These are phyloP conservation scores for Saccharomycopsis microspora DNA, from an alignment of 805 yeast species.

Conservation along the genomic window DNA sequence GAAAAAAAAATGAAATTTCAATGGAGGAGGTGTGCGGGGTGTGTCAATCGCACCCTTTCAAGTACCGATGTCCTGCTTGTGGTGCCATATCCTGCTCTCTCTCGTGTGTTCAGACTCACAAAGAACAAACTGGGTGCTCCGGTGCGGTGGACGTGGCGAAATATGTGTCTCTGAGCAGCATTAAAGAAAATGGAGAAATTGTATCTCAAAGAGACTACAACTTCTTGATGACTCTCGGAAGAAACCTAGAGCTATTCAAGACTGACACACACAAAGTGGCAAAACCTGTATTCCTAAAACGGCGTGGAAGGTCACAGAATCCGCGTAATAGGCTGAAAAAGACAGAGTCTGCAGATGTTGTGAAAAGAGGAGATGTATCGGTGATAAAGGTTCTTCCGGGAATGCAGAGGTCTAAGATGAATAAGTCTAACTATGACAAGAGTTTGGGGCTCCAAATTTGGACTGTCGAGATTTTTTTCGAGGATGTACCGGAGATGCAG, in stretches of 20 bases:
- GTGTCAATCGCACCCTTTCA: slow-evolving; percentile 32
- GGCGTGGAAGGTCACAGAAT: not conserved
- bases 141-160: slow-evolving; percentile 54
- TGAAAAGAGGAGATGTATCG: slow-evolving; percentile 8
- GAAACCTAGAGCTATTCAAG: slow-evolving; percentile 50
- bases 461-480: slow-evolving; percentile 3
- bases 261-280: slow-evolving; percentile 27
- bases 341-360: not conserved
- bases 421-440: slow-evolving; percentile 14
- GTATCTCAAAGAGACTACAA: slow-evolving; percentile 75
- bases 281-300: slow-evolving; percentile 12
- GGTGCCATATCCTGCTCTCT: slow-evolving; percentile 53
- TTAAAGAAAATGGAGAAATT: slow-evolving; percentile 23
- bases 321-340: not conserved
- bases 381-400: slow-evolving; percentile 14
- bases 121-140: slow-evolving; percentile 46
- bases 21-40: slow-evolving; percentile 28
- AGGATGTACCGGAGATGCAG: too few species aligned
- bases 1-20: too few species aligned
- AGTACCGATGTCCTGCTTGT: slow-evolving; percentile 81
- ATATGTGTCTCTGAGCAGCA: slow-evolving; percentile 34
- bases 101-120: slow-evolving; percentile 63
- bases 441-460: slow-evolving; percentile 1
- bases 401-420: slow-evolving; percentile 13
- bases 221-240: slow-evolving; percentile 47